These are phyloP conservation scores for Fusarium sacchari DNA, from an alignment of 2,329 filamentous ascomycete genomes.

Conservation along the genomic window DNA sequence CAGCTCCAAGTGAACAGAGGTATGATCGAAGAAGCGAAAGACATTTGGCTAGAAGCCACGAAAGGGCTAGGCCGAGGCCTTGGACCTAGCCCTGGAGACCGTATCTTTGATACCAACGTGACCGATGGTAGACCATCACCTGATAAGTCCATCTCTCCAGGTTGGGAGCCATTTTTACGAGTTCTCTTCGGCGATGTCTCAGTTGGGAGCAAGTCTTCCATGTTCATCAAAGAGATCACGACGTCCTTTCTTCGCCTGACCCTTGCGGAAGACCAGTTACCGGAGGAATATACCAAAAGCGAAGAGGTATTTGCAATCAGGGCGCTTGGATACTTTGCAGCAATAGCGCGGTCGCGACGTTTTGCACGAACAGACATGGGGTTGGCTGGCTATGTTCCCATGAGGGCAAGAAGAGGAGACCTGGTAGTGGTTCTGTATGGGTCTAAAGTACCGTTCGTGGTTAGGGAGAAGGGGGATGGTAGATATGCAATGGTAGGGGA, in stretches of 20 bases:
- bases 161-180: not conserved
- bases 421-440: not conserved
- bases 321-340: not conserved
- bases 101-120: not conserved
- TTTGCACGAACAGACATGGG: not conserved
- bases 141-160: not conserved
- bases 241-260: not conserved
- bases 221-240: accelerated
- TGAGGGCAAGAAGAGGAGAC: not conserved
- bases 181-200: accelerated
- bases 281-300: accelerated
- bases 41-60: not conserved
- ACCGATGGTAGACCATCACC: not conserved
- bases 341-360: not conserved
- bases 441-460: not conserved
- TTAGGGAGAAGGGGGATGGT: not conserved
- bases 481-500: not conserved
- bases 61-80: accelerated
- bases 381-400: not conserved
- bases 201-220: accelerated
- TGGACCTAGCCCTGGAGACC: accelerated
- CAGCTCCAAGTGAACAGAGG: not conserved
- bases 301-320: not conserved
- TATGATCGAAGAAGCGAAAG: not conserved
- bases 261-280: not conserved